These are phyloP conservation scores for Dothiorella sarmentorum DNA, from an alignment of 2,329 filamentous ascomycete species.

Conservation along the genomic window DNA sequence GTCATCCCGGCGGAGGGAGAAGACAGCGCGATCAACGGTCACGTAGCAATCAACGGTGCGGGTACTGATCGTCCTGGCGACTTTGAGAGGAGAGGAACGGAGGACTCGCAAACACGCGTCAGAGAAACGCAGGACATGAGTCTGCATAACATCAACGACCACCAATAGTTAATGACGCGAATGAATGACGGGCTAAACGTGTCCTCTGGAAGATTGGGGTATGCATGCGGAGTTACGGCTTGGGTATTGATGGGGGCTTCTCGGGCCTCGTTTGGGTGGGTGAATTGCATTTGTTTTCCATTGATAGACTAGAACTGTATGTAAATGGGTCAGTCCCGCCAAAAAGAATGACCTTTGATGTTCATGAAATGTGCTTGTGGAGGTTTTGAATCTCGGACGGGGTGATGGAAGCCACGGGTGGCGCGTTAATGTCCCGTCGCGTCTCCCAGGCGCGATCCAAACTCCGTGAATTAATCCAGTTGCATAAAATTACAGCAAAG, in stretches of 20 bases:
- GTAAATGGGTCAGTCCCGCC: conserved; percentile 1
- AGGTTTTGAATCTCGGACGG: background rate
- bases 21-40: conserved; percentile 23
- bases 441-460: background rate
- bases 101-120: conserved; percentile 42
- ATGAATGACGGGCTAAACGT: background rate
- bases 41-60: conserved; percentile 22
- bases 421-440: background rate
- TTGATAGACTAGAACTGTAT: background rate
- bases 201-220: background rate
- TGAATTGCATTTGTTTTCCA: background rate
- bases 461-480: too few species aligned
- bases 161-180: conserved; percentile 19
- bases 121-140: conserved; percentile 56
- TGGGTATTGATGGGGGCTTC: background rate
- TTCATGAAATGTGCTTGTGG: background rate
- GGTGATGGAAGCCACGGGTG: background rate
- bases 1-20: conserved; percentile 49
- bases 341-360: background rate
- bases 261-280: conserved; percentile 5
- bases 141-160: conserved; percentile 54
- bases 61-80: conserved; percentile 20
- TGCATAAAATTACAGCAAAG: too few species aligned
- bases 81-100: conserved; percentile 28
- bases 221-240: background rate